Evolutionary conservation across 371 early-diverging fungal species (phyloP), one percentile per base, ranked within the genome.

Genomic region (Nematocida homosporus): DNA sequence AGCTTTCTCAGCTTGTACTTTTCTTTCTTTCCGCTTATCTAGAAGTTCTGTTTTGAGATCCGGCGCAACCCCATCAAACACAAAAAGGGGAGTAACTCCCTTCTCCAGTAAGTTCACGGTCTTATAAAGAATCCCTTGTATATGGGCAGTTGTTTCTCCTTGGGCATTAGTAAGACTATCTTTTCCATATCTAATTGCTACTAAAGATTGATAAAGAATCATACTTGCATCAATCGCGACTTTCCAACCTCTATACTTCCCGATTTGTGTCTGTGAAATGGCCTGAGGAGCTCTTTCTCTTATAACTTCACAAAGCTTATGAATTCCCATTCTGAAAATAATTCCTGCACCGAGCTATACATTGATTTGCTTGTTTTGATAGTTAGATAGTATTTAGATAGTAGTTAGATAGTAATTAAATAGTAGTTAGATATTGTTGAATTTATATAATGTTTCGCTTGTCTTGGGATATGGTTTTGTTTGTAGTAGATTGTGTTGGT

Each of bases 51-150:
- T 88, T 82, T 99, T 99, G 79, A 95, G 72, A 0, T 85, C 88
- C 3, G 99, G 99, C 32, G 99, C 95, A 75, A 90, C 91, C 42
- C 99, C 99, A 82, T 99, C 99, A 87, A 99, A 99, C 18, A 99
- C 95, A 85, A 94, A 99, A 1, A 91, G 87, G 0, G 97, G 97
- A 78, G 93, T 93, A 69, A 97, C 90, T 42, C 97, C 97, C 67
- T 90, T 90, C 75, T 97, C 97, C 0, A 96, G 87, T 91, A 97
- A 92, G 50, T 93, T 88, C n/a, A 97, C 89, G 0, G 96, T 95
- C 50, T 97, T 91, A 84, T 97, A 95, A 76, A 97, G 93, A 84
- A 96, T 87, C 6, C 99, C 99, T 88, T 94, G 89, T 50, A 99
- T 84, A 83, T 99, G 99, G 85, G 91, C 90, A 18, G 98, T 99